Evolutionary conservation across 495 filamentous ascomycete genomes (phyloP), one percentile per base, ranked within the genome.

Genomic region (Hyaloscypha bicolor): DNA sequence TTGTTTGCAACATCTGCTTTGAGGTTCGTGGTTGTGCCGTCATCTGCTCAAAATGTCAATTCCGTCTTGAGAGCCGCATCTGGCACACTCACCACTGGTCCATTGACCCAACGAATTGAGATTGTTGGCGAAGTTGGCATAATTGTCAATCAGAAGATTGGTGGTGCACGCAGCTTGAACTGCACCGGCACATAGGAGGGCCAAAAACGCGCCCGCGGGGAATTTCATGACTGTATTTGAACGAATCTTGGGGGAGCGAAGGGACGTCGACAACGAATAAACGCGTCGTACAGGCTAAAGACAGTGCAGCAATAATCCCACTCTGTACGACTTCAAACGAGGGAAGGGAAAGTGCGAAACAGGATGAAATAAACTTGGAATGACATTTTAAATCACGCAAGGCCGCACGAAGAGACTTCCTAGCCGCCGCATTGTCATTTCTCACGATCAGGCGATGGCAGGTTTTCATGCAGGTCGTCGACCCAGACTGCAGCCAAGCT

Each of bases 121-220:
- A 66, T 86, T 81, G 33, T 57, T 74, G 6, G 79, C 76, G 78
- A 80, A 88, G 42, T 79, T 79, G 16, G 82, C 72, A 72, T 85
- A 88, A 75, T 88, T 76, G 71, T 88, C 86, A 66, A 88, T 76
- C n/a, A 85, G 48, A 9, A 88, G 73, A 66, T 84, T 79, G 31
- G 79, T 65, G 55, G 74, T 79, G 74, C 86, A 88, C 30, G 78
- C 79, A 42, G 60, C 61, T 52, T 60, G 48, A 21, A 55, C 69
- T 52, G 39, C 22, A 21, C 35, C 32, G 1, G 66, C 66, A 30
- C 59, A 64, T 21, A 31, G 29, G 19, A 60, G 33, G 48, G 52
- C 52, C 19, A 68, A 55, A 22, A 66, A 19, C 29, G 63, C 45
- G 33, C 30, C 30, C 33, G 52, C 48, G 11, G 32, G 31, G 9